phyloP scores from a whole-genome alignment of 2,329 filamentous ascomycete genomes.

The Cercospora brassicicola region DNA sequence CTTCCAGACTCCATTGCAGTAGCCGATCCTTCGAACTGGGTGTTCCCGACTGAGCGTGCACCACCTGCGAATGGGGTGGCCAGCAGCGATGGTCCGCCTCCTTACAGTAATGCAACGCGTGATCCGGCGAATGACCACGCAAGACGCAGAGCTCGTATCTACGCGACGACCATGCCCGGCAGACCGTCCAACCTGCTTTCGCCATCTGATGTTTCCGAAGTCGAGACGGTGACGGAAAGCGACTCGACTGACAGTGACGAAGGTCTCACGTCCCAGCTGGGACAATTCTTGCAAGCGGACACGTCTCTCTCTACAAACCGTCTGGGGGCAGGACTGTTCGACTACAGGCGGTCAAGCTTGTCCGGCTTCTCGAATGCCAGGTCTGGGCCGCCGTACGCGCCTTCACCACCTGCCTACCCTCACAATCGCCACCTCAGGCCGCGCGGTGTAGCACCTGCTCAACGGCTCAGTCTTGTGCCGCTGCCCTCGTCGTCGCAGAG shows the following conservation, averaged over 20 bases:
- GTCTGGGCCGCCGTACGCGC: background rate
- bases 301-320: background rate
- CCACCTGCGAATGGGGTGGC: background rate
- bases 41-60: background rate
- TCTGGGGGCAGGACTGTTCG: background rate
- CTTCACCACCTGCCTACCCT: background rate
- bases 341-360: background rate
- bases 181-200: background rate
- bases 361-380: background rate
- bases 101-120: background rate
- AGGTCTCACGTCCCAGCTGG: background rate
- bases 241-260: background rate
- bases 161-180: background rate
- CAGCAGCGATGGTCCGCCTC: background rate
- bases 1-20: constrained; percentile 1
- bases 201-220: background rate
- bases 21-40: background rate
- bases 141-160: background rate
- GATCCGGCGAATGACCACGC: background rate
- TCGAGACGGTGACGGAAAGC: background rate
- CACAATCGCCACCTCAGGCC: background rate
- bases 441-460: background rate
- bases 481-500: background rate
- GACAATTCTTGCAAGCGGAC: background rate
- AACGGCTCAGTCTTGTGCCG: background rate